These are phyloP conservation scores for Priceomyces carsonii DNA, from an alignment of 805 yeast genomes.

Conservation along the genomic window DNA sequence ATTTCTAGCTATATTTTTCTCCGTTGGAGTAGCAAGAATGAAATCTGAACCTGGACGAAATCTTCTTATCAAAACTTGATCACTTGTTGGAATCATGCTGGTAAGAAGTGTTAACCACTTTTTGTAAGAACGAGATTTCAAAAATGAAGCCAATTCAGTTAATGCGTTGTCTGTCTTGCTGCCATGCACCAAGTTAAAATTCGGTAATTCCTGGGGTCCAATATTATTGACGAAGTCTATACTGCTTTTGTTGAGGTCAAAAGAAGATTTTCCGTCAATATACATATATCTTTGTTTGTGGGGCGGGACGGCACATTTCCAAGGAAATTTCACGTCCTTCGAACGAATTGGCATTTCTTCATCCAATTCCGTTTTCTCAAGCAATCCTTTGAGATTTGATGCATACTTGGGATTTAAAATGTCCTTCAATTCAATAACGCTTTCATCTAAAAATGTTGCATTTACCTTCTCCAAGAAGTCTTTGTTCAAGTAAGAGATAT, in stretches of 20 bases:
- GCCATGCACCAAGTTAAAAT: slow-evolving; percentile 42
- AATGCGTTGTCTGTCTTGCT: slow-evolving; percentile 40
- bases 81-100: slow-evolving; percentile 58
- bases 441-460: slow-evolving; percentile 60
- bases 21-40: slow-evolving; percentile 77
- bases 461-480: slow-evolving; percentile 46
- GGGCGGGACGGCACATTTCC: slow-evolving; percentile 93
- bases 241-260: slow-evolving; percentile 31
- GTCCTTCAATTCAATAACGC: slow-evolving; percentile 64
- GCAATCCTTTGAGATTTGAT: slow-evolving; percentile 39
- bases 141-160: slow-evolving; percentile 54
- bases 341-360: slow-evolving; percentile 57
- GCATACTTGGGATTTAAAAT: slow-evolving; percentile 64
- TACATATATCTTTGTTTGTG: slow-evolving; percentile 88
- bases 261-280: slow-evolving; percentile 59
- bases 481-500: slow-evolving; percentile 45
- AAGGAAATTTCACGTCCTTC: slow-evolving; percentile 62
- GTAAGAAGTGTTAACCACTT: slow-evolving; percentile 71
- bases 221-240: slow-evolving; percentile 31
- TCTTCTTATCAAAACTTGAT: slow-evolving; percentile 73
- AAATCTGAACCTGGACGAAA: slow-evolving; percentile 96
- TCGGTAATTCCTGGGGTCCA: slow-evolving; percentile 56
- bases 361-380: slow-evolving; percentile 63
- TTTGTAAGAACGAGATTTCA: slow-evolving; percentile 61
- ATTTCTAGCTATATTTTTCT: slow-evolving; percentile 35